Base-by-base conservation (phyloP, 78 protist species). In the Corallochytrium limacisporum region DNA sequence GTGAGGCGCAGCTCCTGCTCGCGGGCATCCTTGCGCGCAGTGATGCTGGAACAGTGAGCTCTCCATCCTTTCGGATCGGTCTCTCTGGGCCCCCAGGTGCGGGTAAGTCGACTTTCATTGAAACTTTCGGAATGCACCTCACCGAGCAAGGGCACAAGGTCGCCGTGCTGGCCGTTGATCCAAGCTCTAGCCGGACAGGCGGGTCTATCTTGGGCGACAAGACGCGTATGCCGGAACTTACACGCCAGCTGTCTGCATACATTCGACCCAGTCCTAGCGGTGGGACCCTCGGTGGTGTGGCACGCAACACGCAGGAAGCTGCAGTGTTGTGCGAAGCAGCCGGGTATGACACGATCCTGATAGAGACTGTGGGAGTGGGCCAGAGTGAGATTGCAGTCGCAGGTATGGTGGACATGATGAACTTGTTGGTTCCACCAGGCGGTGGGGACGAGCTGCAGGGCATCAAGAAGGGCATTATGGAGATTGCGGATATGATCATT, bases 351-450 rank as follows among this genome's bases (percentile, higher is more conserved):
- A 69, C 79, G 4, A 44, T 83, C 29, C 32, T 95, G 12, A 73
- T 95, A 7, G 98, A 95, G 53, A 95, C 98, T 2, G 97, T 95
- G n/a, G 98, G 98, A 1, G 98, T 92, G 18, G 97, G 97, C 15
- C 97, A 95, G 72, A 68, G 85, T 0, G 98, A 95, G 60, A 57
- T 69, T 0, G 69, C 62, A 10, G 95, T 87, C 4, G 84, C 83
- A 2, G 82, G 84, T 22, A 71, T 91, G 81, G 86, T 83, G 0
- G 98, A 95, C 71, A 0, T 87, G 29, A 77, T 89, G 33, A 22
- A 65, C n/a, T 51, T 95, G 20, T 74, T 92, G 3, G 72, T 92
- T 6, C 88, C 96, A 9, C 98, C 98, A 0, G 95, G 84, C 7
- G 81, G 74, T 12, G 98, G 98, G 32, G 98, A 95, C 39, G 96